phyloP scores from a whole-genome alignment of 768 basidiomycete species.

The Boletus fagicola region DNA sequence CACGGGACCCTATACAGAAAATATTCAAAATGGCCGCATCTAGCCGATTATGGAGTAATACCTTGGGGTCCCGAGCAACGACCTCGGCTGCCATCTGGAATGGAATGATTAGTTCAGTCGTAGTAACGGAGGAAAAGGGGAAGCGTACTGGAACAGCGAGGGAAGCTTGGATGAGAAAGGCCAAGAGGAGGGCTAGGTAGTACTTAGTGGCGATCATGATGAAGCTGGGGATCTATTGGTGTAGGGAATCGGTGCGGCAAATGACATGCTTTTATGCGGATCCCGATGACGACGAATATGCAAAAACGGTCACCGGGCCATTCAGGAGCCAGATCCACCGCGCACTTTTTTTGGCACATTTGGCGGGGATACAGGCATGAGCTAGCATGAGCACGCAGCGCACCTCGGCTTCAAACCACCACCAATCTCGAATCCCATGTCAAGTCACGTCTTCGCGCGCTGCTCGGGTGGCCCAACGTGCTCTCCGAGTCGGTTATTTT shows the following conservation, averaged over 20 bases:
- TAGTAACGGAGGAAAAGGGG: too few species aligned
- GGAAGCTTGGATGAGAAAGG: slow-evolving; percentile 18
- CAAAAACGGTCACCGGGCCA: background rate
- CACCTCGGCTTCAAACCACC: too few species aligned
- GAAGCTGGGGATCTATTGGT: background rate
- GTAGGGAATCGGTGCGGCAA: background rate
- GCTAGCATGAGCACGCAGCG: too few species aligned
- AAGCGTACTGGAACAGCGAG: slow-evolving; percentile 23
- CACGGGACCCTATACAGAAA: slow-evolving; percentile 8
- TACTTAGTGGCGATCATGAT: slow-evolving; percentile 24
- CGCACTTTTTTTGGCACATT: too few species aligned
- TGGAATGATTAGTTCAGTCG: too few species aligned
- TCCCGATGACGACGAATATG: background rate
- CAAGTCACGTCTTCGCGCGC: too few species aligned
- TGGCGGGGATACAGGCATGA: too few species aligned
- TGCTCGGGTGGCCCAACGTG: too few species aligned
- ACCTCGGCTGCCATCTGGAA: slow-evolving; percentile 11
- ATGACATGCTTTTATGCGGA: slow-evolving; percentile 25
- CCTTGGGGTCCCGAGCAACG: slow-evolving; percentile 5
- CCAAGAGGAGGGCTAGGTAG: slow-evolving; percentile 20
- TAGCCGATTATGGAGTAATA: background rate
- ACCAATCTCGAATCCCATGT: too few species aligned
- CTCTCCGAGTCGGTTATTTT: too few species aligned
- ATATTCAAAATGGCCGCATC: background rate
- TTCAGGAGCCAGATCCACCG: slow-evolving; percentile 18